phyloP scores from a whole-genome alignment of 805 yeast species.

The Yamadazyma scolyti region DNA sequence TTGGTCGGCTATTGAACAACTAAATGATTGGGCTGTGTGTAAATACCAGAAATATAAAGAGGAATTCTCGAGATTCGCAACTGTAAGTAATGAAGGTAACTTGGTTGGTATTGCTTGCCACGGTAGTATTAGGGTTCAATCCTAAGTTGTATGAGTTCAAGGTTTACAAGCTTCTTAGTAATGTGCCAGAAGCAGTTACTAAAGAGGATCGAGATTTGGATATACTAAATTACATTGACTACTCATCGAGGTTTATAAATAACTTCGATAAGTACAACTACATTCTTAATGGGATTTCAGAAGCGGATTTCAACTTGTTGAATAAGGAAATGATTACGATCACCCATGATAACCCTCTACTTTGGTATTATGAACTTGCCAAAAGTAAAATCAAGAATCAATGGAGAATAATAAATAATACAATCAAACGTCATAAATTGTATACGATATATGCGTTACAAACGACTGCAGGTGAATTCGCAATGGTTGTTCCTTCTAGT shows the following conservation, averaged over 20 bases:
- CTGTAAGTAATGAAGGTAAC: neutral
- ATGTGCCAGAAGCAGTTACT: conserved; percentile 7
- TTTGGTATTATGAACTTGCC: no score
- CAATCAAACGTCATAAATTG: conserved; percentile 2
- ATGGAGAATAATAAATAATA: conserved; percentile 3
- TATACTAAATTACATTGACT: conserved; percentile 6
- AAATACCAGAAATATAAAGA: neutral
- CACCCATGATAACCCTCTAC: no score
- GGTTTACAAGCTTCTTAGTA: conserved; percentile 3
- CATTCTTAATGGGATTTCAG: conserved; percentile 3
- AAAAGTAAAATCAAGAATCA: no score
- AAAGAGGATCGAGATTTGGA: neutral
- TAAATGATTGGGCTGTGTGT: conserved; percentile 4
- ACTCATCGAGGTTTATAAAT: conserved; percentile 5
- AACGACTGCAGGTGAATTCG: conserved; percentile 1
- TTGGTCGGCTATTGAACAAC: conserved; percentile 35
- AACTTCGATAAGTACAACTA: conserved; percentile 8
- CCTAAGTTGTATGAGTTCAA: conserved; percentile 4
- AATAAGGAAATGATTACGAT: no score
- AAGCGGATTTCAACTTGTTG: no score
- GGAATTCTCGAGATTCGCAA: neutral
- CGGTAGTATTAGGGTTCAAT: conserved; percentile 3
- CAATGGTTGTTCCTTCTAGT: conserved; percentile 7
- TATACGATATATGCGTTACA: conserved; percentile 3
- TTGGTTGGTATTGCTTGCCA: no score